A percentile compares a stretch with the other conserved stretches of the same genome.
Evolutionary conservation across 1,139 yeast genomes (phyloP).

Genomic region (Taiozyma onychis): DNA sequence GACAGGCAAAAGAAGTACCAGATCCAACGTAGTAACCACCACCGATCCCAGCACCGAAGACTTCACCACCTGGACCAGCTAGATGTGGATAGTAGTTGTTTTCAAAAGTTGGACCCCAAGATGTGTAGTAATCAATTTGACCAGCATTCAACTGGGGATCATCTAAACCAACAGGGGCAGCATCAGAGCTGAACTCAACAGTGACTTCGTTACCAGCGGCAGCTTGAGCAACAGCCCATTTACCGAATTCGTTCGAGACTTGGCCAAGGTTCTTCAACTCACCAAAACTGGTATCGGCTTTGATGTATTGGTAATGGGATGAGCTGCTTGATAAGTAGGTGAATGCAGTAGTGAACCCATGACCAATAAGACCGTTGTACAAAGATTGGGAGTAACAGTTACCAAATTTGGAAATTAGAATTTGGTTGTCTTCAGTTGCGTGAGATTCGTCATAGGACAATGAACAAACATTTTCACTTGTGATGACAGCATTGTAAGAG

Average conservation of each 20-base stretch:
- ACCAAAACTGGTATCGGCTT: neutral
- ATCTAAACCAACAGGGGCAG: conserved; percentile 1
- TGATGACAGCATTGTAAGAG: neutral
- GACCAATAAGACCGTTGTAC: neutral
- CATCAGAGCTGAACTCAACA: neutral
- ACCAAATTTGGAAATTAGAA: conserved; percentile 3
- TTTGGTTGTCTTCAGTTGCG: neutral
- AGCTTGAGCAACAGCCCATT: conserved; percentile 5
- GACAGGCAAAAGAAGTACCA: conserved; percentile 15
- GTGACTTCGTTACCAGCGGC: conserved; percentile 4
- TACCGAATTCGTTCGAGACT: conserved; percentile 2
- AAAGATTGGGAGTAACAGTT: conserved; percentile 1
- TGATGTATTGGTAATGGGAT: neutral
- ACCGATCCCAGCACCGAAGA: conserved; percentile 7
- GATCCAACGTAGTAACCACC: conserved; percentile 7
- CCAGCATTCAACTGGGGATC: conserved; percentile 7
- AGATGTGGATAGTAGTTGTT: conserved; percentile 12
- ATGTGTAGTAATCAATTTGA: conserved; percentile 8
- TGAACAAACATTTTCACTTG: neutral
- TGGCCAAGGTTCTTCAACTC: conserved; percentile 1
- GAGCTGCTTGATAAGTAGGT: neutral
- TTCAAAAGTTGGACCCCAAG: conserved; percentile 17
- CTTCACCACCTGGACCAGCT: conserved; percentile 14
- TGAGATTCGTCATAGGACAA: neutral
- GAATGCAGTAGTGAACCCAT: neutral